Base-by-base conservation (phyloP, 768 basidiomycete species). In the Amanita pseudoporphyria region DNA sequence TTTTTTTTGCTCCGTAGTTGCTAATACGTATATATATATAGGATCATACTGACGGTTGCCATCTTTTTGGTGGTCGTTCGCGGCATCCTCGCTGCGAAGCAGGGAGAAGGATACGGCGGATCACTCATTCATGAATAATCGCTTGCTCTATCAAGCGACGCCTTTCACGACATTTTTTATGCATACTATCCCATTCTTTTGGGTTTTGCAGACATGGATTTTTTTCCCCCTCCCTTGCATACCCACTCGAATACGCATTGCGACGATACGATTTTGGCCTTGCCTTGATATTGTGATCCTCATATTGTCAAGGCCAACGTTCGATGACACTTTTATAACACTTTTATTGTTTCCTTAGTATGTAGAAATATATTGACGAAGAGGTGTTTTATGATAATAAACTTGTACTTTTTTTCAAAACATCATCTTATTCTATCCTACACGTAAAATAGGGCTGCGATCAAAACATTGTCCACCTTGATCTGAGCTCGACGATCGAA, bases 51-150 rank as follows among this genome's bases (percentile, higher is more conserved):
- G 14, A 85, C 84, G 0, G 66, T 87, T 48, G 67, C 78, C 0
- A 64, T 88, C 39, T 53, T 84, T 41, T 58, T 78, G 14, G 75
- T 82, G 49, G 63, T 86, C 50, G 54, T 80, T 21, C 79, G 83
- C 14, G 85, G 77, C 16, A 72, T 87, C 35, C 47, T 67, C 31
- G 71, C 79, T 18, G 71, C 79, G 7, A 73, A 77, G 14, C 72
- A 79, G 18, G 88, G 88, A 12, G 84, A 84, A 52, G 85, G 87
- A 3, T 70, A 75, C 53, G 70, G 70, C 10, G 85, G 83, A 13
- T 65, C 72, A 12, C 49, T 50, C 24, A 31, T 50, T 14, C 16
- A 31, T 1, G 49, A 50, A 50, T 49, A 30, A 32, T 38, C 12
- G 19, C 19, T 6, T 9, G 21, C 7, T 22, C 21, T 9, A 10